phyloP scores from a whole-genome alignment of 2,329 filamentous ascomycete genomes.

The Arthrobotrys entomopaga region DNA sequence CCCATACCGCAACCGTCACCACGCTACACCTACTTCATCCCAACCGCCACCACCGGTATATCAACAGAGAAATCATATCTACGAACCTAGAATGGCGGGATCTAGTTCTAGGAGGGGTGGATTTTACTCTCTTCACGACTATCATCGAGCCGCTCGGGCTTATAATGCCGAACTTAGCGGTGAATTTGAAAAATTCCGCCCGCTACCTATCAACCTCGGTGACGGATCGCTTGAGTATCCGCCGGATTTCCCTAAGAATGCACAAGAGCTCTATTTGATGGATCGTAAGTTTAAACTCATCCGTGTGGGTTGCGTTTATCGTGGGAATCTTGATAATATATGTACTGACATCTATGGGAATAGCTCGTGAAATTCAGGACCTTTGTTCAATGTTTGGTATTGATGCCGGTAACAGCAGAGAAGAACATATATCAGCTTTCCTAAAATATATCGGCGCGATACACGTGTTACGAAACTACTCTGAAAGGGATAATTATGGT shows the following conservation, averaged over 20 bases:
- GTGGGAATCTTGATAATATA: neutral
- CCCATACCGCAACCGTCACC: constrained; percentile 21
- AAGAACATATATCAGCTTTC: constrained; percentile 39
- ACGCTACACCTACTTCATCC: constrained; percentile 4
- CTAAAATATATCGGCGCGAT: constrained; percentile 43
- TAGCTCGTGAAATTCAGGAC: constrained; percentile 51
- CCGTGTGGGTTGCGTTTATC: neutral
- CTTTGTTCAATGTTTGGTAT: constrained; percentile 49
- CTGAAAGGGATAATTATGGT: constrained; percentile 47
- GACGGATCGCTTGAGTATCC: constrained; percentile 33
- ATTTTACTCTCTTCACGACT: constrained; percentile 34
- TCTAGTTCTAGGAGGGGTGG: constrained; percentile 44
- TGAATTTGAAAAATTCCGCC: constrained; percentile 45
- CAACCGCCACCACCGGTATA: constrained; percentile 16
- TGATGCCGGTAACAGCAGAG: constrained; percentile 37
- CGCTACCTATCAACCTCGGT: constrained; percentile 32
- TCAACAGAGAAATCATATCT: constrained; percentile 21
- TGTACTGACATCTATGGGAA: too few species aligned
- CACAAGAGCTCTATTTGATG: constrained; percentile 46
- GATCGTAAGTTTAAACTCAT: constrained; percentile 28
- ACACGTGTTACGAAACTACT: constrained; percentile 30
- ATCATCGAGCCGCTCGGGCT: constrained; percentile 26
- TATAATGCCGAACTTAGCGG: constrained; percentile 50
- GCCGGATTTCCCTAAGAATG: constrained; percentile 46
- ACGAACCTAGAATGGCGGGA: constrained; percentile 49